phyloP scores from a whole-genome alignment of 495 filamentous ascomycete genomes.

The Penicillium coprophilum region DNA sequence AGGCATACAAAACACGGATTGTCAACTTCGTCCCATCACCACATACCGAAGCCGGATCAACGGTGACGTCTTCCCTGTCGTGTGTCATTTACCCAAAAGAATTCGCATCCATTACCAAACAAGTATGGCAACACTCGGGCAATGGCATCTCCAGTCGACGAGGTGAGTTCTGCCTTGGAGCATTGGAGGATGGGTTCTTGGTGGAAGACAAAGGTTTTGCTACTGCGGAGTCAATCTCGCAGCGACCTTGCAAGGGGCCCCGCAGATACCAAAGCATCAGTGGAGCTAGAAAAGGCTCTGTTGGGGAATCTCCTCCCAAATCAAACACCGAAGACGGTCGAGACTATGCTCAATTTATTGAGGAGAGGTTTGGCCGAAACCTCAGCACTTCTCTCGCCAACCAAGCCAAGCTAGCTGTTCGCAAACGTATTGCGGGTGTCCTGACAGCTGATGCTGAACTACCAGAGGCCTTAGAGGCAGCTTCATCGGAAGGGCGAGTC shows the following conservation, averaged over 20 bases:
- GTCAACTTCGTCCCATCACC: slow-evolving; percentile 62
- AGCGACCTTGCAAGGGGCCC: slow-evolving; percentile 61
- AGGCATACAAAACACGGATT: slow-evolving; percentile 54
- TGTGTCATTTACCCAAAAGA: slow-evolving; percentile 70
- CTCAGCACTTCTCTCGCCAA: slow-evolving; percentile 72
- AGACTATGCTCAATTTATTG: slow-evolving; percentile 79
- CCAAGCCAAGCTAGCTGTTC: slow-evolving; percentile 82
- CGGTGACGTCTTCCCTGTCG: slow-evolving; percentile 57
- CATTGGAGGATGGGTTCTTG: slow-evolving; percentile 70
- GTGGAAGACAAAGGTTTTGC: slow-evolving; percentile 47
- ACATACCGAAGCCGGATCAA: slow-evolving; percentile 33
- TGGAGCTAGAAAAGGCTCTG: slow-evolving; percentile 14
- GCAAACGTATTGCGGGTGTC: slow-evolving; percentile 83
- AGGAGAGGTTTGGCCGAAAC: slow-evolving; percentile 94
- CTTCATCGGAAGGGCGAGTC: slow-evolving; percentile 51
- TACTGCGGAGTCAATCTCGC: slow-evolving; percentile 30
- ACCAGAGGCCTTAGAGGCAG: slow-evolving; percentile 55
- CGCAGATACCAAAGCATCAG: slow-evolving; percentile 65
- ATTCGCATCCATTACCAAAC: slow-evolving; percentile 68
- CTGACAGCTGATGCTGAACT: slow-evolving; percentile 72
- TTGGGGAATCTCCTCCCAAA: slow-evolving; percentile 12
- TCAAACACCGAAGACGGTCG: slow-evolving; percentile 46
- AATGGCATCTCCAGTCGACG: slow-evolving; percentile 90
- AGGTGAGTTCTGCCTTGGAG: slow-evolving; percentile 79
- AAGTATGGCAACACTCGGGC: slow-evolving; percentile 96